Evolutionary conservation across 2,329 filamentous ascomycete genomes (phyloP), one percentile per base, ranked within the genome.

Genomic region (Elsinoe perseae): DNA sequence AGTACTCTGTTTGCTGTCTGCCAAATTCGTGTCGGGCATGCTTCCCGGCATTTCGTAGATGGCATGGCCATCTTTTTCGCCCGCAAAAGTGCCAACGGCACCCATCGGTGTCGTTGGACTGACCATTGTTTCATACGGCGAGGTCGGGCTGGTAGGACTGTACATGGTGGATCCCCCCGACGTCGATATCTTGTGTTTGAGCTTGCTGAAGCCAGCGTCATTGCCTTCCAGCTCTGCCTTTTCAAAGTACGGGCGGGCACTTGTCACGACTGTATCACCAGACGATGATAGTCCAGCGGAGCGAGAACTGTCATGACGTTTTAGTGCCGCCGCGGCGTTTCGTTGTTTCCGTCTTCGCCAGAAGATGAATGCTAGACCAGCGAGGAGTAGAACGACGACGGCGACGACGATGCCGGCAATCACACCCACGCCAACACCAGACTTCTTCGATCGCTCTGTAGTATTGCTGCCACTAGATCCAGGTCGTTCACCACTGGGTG

Each of bases 31-130:
- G 40, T 74, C 73, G 14, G 77, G 77, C 65, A 82, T 77, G 8
- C 80, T 79, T 1, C 80, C 80, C 0, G 77, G 76, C 65, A 77
- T 80, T 43, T 76, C 80, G 55, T 69, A 75, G 7, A 78, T 64
- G 58, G 71, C 68, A n/a, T 65, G 66, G 21, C 66, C 67, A 9
- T 69, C 71, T 18, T 64, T 68, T 54, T 73, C 72, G 7, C 58
- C 58, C 21, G 58, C 52, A 9, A 18, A 56, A 10, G 40, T 40
- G 25, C 53, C 40, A 21, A 34, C 20, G 8, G 14, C 14, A 25
- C 14, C 20, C 3, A 40, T 42, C 4, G 50, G 52, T 21, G 53
- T 43, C 34, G 57, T 23, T 14, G 40, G 56, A 32, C 48, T 56
- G 34, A 59, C 32, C 10, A 43, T 12, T 1, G 55, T 30, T 14